These are phyloP conservation scores for Podaxis rugospora DNA, from an alignment of 768 basidiomycete genomes.

Conservation along the genomic window DNA sequence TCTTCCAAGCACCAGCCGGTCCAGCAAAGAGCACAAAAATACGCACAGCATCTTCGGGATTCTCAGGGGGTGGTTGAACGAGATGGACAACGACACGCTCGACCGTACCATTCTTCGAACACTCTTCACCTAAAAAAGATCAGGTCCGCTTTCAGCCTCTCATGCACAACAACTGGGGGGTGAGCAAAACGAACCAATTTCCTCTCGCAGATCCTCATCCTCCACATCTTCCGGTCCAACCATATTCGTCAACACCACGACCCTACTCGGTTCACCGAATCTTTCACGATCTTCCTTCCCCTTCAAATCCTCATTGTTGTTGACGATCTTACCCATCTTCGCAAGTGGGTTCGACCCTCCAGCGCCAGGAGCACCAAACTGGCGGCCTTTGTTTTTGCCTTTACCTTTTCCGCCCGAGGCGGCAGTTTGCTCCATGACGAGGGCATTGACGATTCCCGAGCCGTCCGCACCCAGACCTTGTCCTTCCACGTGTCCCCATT, in stretches of 20 bases:
- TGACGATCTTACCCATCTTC: conserved; percentile 86
- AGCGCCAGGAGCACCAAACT: conserved; percentile 27
- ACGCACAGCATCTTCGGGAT: conserved; percentile 79
- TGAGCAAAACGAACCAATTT: conserved; percentile 62
- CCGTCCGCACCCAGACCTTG: conserved; percentile 86
- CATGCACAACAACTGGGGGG: not conserved
- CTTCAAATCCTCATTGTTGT: conserved; percentile 83
- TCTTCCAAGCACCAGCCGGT: conserved; percentile 93
- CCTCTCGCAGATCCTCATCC: conserved; percentile 79
- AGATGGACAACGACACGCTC: conserved; percentile 85
- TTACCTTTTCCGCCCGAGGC: conserved; percentile 24
- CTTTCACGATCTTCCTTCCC: conserved; percentile 70
- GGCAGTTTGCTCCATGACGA: conserved; percentile 68
- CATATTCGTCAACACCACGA: conserved; percentile 89
- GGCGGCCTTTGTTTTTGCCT: conserved; percentile 30
- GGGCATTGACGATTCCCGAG: conserved; percentile 83
- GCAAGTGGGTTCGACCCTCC: conserved; percentile 31
- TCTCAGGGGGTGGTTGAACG: conserved; percentile 58
- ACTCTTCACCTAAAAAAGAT: conserved; percentile 69
- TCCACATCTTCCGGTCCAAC: conserved; percentile 79
- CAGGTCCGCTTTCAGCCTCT: not conserved
- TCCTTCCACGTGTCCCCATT: conserved; percentile 95
- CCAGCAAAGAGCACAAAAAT: conserved; percentile 92
- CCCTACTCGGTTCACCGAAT: conserved; percentile 87
- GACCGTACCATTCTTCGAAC: conserved; percentile 86